These are phyloP conservation scores for Pyrenophora teres DNA, from an alignment of 2,329 filamentous ascomycete species.

Conservation along the genomic window DNA sequence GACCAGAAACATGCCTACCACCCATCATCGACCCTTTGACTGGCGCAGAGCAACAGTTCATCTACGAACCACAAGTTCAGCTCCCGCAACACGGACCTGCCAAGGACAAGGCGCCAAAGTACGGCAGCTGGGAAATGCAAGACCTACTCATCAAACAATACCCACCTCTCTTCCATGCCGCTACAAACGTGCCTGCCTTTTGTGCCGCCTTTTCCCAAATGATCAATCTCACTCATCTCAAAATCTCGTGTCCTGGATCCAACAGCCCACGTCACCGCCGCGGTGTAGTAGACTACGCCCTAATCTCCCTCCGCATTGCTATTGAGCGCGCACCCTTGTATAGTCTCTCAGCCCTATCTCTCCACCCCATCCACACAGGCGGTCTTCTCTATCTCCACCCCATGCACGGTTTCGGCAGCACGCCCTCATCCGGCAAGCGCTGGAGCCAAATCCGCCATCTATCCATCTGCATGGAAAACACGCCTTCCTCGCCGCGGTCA, in stretches of 20 bases:
- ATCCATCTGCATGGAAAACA: constrained; percentile 69
- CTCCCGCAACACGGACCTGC: constrained; percentile 61
- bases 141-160: constrained; percentile 86
- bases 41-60: constrained; percentile 77
- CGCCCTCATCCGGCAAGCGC: constrained; percentile 70
- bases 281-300: constrained; percentile 82
- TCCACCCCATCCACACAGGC: constrained; percentile 74
- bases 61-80: constrained; percentile 75
- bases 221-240: constrained; percentile 72
- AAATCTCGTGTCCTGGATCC: constrained; percentile 76
- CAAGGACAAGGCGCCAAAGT: constrained; percentile 69
- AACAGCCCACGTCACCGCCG: constrained; percentile 69
- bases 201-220: constrained; percentile 73
- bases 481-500: constrained; percentile 62
- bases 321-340: constrained; percentile 73
- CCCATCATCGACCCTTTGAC: constrained; percentile 80
- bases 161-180: constrained; percentile 84
- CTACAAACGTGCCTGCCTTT: constrained; percentile 85
- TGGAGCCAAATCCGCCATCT: constrained; percentile 81
- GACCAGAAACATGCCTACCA: constrained; percentile 77
- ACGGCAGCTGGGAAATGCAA: constrained; percentile 77
- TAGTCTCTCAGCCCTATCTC: constrained; percentile 70
- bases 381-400: constrained; percentile 80
- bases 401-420: constrained; percentile 72
- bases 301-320: constrained; percentile 84